Conservation (phyloP, 495 filamentous ascomycete species). For the Trypethelium eluteriae region DNA sequence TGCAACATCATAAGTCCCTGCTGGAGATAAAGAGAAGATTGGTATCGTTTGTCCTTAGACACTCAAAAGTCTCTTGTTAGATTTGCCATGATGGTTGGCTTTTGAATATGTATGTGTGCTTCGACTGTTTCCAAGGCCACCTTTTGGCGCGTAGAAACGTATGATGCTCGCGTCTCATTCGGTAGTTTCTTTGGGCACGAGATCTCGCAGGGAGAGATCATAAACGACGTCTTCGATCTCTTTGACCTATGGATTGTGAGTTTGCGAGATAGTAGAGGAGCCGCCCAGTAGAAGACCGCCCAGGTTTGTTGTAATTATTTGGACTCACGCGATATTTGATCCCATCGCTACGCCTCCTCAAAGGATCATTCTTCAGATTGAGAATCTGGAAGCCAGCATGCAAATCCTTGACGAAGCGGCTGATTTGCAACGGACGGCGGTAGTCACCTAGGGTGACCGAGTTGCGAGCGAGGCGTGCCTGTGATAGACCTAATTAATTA, state of each 20-base stretch:
- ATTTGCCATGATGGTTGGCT: not conserved
- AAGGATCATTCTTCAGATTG: conserved; percentile 90
- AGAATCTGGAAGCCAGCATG: conserved; percentile 93
- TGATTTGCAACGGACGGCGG: conserved; percentile 67
- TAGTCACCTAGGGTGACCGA: conserved; percentile 90
- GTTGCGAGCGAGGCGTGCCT: conserved; percentile 87
- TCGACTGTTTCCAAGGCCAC: not conserved
- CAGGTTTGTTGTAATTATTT: not conserved
- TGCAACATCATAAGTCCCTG: not conserved
- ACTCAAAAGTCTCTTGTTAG: not conserved
- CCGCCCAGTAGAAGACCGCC: not conserved
- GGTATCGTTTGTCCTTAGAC: not conserved
- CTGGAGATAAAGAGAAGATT: not conserved
- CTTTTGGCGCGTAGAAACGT: not conserved
- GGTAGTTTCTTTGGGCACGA: conserved; percentile 2
- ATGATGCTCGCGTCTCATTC: not conserved
- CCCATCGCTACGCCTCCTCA: conserved; percentile 79
- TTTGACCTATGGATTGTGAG: conserved; percentile 52
- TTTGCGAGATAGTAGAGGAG: not conserved
- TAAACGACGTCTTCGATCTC: conserved; percentile 98
- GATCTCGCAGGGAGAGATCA: conserved; percentile 47
- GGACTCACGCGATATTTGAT: conserved; percentile 80
- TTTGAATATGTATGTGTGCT: not conserved
- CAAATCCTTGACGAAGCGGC: conserved; percentile 87
- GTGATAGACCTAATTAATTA: not conserved